Evolutionary conservation across 2,329 filamentous ascomycete genomes (phyloP).

Genomic region (Diaporthe capsici): DNA sequence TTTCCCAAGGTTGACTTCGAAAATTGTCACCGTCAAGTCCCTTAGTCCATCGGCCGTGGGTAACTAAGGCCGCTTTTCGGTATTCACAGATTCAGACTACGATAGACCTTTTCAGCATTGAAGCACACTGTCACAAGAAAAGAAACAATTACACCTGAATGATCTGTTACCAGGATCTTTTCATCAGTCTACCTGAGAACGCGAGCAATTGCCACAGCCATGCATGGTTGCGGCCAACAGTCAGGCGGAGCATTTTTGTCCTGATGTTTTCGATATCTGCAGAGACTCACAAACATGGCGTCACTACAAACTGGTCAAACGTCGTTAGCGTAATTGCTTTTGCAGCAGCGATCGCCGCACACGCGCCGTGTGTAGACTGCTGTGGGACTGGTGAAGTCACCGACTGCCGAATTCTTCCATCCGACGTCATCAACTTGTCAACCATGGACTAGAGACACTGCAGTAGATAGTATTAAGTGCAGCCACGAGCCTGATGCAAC

Average conservation of each 20-base stretch:
- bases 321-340: background rate
- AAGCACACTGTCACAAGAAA: background rate
- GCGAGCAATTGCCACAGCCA: background rate
- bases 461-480: background rate
- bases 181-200: background rate
- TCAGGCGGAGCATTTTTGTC: background rate
- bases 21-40: background rate
- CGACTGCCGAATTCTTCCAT: background rate
- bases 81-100: background rate
- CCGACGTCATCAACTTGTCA: conserved; percentile 26
- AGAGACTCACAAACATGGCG: conserved; percentile 5
- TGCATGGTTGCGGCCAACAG: background rate
- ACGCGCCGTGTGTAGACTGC: background rate
- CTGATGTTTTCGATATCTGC: background rate
- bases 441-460: background rate
- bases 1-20: background rate
- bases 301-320: background rate
- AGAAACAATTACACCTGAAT: too few relatives aligned
- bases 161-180: background rate
- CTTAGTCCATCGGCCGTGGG: background rate
- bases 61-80: background rate
- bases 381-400: conserved; percentile 36
- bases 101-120: too few relatives aligned
- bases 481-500: background rate
- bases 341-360: conserved; percentile 8